These are phyloP conservation scores for Neoscytalidium dimidiatum DNA, from an alignment of 2,329 filamentous ascomycete species.

Conservation along the genomic window DNA sequence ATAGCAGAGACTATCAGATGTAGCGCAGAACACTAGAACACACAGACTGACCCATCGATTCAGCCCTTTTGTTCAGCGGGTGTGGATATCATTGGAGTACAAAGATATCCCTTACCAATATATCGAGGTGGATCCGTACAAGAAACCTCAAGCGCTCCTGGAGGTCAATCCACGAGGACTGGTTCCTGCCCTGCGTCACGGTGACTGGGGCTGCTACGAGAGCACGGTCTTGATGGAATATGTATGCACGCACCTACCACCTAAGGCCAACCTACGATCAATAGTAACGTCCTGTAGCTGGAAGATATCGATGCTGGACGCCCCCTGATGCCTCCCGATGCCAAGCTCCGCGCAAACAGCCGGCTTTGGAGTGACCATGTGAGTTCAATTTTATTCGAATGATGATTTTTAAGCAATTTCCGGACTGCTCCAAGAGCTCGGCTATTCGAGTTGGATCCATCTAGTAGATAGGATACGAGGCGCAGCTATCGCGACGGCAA, in stretches of 20 bases:
- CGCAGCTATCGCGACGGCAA: too few species aligned
- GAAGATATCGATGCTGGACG: slow-evolving; percentile 69
- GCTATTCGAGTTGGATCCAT: too few species aligned
- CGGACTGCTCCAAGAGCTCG: too few species aligned
- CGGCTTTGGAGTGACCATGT: slow-evolving; percentile 82
- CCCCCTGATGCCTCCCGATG: slow-evolving; percentile 65
- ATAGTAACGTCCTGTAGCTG: slow-evolving; percentile 50
- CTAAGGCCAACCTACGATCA: too few species aligned
- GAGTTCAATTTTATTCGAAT: neutral
- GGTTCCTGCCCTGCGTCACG: slow-evolving; percentile 75
- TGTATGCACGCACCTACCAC: slow-evolving; percentile 42
- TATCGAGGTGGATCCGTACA: slow-evolving; percentile 80
- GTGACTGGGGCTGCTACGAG: slow-evolving; percentile 80
- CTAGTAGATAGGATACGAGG: too few species aligned
- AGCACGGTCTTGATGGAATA: slow-evolving; percentile 85
- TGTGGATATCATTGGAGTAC: slow-evolving; percentile 85
- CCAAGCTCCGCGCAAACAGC: slow-evolving; percentile 70
- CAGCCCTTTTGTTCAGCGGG: slow-evolving; percentile 81
- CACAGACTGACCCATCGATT: neutral
- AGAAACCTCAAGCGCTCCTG: slow-evolving; percentile 68
- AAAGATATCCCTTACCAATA: slow-evolving; percentile 82
- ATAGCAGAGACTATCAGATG: neutral
- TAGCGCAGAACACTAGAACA: neutral
- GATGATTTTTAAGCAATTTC: too few species aligned
- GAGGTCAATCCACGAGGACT: slow-evolving; percentile 76